Base-by-base conservation (phyloP, 352 stramenopile genomes). In the Heterotrichella gracilis region DNA sequence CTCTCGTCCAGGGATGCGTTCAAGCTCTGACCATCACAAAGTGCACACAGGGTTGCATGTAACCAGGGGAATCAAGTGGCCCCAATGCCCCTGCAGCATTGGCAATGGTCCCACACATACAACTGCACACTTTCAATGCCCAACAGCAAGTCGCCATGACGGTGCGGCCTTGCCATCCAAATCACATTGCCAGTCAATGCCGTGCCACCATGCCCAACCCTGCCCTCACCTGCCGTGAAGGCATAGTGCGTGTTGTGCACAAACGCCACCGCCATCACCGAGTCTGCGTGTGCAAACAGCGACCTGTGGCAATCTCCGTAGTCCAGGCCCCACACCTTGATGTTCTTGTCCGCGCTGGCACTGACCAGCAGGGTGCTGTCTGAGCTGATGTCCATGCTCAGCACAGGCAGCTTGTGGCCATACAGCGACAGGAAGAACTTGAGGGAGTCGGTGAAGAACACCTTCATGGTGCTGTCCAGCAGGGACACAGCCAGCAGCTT, bases 391-490 rank as follows among this genome's bases (percentile, higher is more conserved):
- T 96, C 90, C 78, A 99, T 87, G 2, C 85, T 86, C 74, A 98
- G 85, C 9, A 95, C 92, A 0, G 92, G 91, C 64, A 99, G 81
- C 72, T 96, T 96, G 78, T 99, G 93, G 4, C 93, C 93, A 75
- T 98, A 99, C 2, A 99, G 75, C 72, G 83, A 94, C 64, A 99
- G 77, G 69, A 95, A 96, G 75, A 99, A 97, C 78, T 97, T 97
- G 67, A 99, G 82, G 19, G 88, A 93, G 80, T 99, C 93, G 73
- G 97, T 88, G 76, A 95, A 95, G 77, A 98, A 97, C 4, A 99
- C 88, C 75, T 97, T 97, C 68, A 99, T 89, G 0, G 89, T 98
- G 71, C 82, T 93, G 76, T 99, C 93, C 24, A 95, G 73, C 25
- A 94, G 76, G 22, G 85, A 82, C 21, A 94, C 84, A 0, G 83